Percentiles rank a stretch among this genome's conserved stretches.
These are phyloP conservation scores for Boletus tylopilopsis DNA, from an alignment of 768 basidiomycete genomes.

Conservation along the genomic window DNA sequence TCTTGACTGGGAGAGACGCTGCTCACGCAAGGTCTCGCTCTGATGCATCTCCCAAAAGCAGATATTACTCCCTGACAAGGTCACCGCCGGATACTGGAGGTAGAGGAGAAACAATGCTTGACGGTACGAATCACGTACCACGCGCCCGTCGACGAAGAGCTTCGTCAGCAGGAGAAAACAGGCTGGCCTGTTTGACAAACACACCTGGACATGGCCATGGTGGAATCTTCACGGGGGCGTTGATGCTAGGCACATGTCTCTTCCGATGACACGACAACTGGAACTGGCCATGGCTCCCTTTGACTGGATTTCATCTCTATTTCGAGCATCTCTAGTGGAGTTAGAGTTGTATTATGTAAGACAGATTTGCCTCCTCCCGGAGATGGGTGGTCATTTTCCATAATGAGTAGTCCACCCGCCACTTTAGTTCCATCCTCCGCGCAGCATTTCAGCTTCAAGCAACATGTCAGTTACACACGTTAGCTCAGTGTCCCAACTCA, in stretches of 20 bases:
- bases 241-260: background rate
- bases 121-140: constrained; percentile 9
- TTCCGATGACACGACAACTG: background rate
- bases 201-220: background rate
- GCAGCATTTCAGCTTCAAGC: background rate
- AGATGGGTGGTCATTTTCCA: constrained; percentile 1
- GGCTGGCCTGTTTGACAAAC: constrained; percentile 6
- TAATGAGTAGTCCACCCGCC: background rate
- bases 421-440: background rate
- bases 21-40: constrained; percentile 21
- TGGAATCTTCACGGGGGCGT: background rate
- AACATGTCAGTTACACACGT: constrained; percentile 62
- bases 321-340: background rate
- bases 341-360: background rate
- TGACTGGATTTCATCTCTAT: background rate
- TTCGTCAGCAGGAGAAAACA: constrained; percentile 44
- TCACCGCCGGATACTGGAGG: constrained; percentile 7
- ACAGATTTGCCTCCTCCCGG: background rate
- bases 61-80: constrained; percentile 9
- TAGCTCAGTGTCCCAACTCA: constrained; percentile 59
- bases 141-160: constrained; percentile 38
- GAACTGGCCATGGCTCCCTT: no score
- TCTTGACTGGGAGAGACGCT: constrained; percentile 2
- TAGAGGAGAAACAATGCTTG: background rate
- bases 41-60: constrained; percentile 19